Base-by-base conservation (phyloP, 306 rosid species). In the Medicago arabica region DNA sequence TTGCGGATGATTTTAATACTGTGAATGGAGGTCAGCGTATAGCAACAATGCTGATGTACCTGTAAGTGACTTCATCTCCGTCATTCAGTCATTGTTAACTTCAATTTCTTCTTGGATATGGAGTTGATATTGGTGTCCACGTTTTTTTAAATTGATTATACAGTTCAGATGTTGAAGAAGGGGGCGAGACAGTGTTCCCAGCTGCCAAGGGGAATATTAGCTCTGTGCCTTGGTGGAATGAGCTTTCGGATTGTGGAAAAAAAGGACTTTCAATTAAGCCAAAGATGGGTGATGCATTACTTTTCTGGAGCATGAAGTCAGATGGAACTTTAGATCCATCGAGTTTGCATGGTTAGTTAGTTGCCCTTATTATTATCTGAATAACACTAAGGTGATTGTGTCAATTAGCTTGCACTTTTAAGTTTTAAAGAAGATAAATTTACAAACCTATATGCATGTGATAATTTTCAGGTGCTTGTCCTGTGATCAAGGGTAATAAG, bases 141-240 rank as follows among this genome's bases (percentile, higher is more conserved):
- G n/a, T 60, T 76, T 81, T 75, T 76, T 50, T 62, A 46, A 62
- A 69, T 16, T 39, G 59, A 69, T 79, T 74, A 59, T 89, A 55
- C 97, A 96, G 99, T 64, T 81, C 97, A 78, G 92, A 92, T 68
- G 99, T 96, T 69, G 99, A 96, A 86, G 99, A 92, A 89, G 99
- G 99, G 16, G 99, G 99, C 38, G 99, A 96, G 84, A 96, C 99
- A n/a, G 97, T 96, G 83, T 92, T 96, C 82, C 97, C 99, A 64
- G 74, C 85, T n/a, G 98, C 98, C 72, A 82, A 89, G 83, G 93
- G 97, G 72, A 88, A 90, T 73, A 1, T 92, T 47, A 96, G 97
- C 75, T 88, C 97, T 18, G 97, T 96, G 74, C 93, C 96, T 46
- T 89, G 99, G 99, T 96, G 98, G 98, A 76, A 92, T 67, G 96